Evolutionary conservation across 208 protist genomes (phyloP).

Genomic region (Trypanosoma mega): DNA sequence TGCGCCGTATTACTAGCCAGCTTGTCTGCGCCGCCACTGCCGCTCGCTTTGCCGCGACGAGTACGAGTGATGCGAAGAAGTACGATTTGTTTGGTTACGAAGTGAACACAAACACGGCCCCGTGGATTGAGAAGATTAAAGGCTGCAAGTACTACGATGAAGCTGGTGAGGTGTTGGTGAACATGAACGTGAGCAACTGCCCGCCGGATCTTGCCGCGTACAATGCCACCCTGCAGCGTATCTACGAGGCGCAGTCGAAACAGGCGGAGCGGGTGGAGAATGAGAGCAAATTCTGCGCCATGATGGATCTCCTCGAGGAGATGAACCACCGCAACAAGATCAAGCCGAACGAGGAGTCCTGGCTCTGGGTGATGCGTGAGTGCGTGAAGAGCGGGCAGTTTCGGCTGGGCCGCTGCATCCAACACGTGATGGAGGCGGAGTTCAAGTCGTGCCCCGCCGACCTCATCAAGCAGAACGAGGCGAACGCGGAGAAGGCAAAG

Average conservation of each 20-base stretch:
- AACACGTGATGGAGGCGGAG: slow-evolving; percentile 72
- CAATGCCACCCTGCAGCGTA: slow-evolving; percentile 82
- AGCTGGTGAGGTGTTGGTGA: slow-evolving; percentile 84
- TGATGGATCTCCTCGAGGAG: slow-evolving; percentile 90
- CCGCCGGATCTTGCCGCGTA: slow-evolving; percentile 86
- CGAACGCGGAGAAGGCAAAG: slow-evolving; percentile 78
- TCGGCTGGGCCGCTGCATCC: slow-evolving; percentile 80
- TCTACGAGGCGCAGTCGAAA: slow-evolving; percentile 79
- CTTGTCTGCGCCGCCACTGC: slow-evolving; percentile 47
- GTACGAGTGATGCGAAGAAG: slow-evolving; percentile 52
- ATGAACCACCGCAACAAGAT: slow-evolving; percentile 89
- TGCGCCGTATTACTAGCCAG: slow-evolving; percentile 72
- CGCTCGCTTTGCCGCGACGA: slow-evolving; percentile 34
- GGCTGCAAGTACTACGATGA: slow-evolving; percentile 86
- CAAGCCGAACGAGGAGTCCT: slow-evolving; percentile 84
- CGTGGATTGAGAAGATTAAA: slow-evolving; percentile 86
- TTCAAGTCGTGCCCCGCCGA: slow-evolving; percentile 75
- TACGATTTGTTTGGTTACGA: slow-evolving; percentile 89
- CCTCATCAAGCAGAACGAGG: slow-evolving; percentile 79
- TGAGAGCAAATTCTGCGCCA: slow-evolving; percentile 89
- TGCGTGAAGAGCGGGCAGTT: slow-evolving; percentile 83
- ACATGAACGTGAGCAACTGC: slow-evolving; percentile 91
- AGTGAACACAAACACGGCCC: slow-evolving; percentile 78
- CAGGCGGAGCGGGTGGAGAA: slow-evolving; percentile 60
- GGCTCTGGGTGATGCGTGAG: slow-evolving; percentile 85